phyloP scores from a whole-genome alignment of 2,329 filamentous ascomycete species.

The Xylaria hypoxylon region DNA sequence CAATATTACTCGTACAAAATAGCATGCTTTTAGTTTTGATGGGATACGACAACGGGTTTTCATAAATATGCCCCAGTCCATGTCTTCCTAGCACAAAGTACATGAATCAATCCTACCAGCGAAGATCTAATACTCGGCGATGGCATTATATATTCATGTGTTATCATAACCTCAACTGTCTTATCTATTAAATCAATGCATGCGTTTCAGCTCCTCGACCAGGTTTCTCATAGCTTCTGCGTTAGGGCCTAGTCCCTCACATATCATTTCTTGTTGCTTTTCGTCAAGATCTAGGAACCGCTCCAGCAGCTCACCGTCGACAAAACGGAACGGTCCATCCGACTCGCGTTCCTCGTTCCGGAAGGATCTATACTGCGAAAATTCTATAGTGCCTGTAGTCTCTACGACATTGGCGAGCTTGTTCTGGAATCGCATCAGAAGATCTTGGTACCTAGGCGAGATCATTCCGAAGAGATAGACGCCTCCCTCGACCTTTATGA shows the following conservation, averaged over 20 bases:
- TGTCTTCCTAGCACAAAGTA: neutral
- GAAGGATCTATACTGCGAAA: constrained; percentile 85
- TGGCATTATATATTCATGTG: constrained; percentile 1
- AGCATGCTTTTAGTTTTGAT: neutral
- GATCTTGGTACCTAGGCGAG: constrained; percentile 75
- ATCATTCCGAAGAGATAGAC: constrained; percentile 92
- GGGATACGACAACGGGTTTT: neutral
- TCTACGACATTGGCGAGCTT: constrained; percentile 74
- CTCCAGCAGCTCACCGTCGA: constrained; percentile 93
- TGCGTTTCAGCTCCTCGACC: constrained; percentile 71
- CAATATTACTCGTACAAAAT: too few relatives aligned
- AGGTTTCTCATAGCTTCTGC: constrained; percentile 72
- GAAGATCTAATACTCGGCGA: neutral
- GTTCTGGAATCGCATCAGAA: constrained; percentile 84
- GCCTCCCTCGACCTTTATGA: constrained; percentile 80
- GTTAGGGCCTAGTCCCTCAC: constrained; percentile 67
- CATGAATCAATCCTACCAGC: neutral
- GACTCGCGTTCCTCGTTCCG: constrained; percentile 76
- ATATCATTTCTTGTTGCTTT: constrained; percentile 64
- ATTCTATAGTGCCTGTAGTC: constrained; percentile 79
- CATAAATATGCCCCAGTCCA: neutral
- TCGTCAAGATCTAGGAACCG: constrained; percentile 79
- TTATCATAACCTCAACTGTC: neutral
- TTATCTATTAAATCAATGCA: constrained; percentile 60
- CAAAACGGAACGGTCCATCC: constrained; percentile 84